Base-by-base conservation (phyloP, 2,329 filamentous ascomycete genomes). In the Aspergillus sp. region DNA sequence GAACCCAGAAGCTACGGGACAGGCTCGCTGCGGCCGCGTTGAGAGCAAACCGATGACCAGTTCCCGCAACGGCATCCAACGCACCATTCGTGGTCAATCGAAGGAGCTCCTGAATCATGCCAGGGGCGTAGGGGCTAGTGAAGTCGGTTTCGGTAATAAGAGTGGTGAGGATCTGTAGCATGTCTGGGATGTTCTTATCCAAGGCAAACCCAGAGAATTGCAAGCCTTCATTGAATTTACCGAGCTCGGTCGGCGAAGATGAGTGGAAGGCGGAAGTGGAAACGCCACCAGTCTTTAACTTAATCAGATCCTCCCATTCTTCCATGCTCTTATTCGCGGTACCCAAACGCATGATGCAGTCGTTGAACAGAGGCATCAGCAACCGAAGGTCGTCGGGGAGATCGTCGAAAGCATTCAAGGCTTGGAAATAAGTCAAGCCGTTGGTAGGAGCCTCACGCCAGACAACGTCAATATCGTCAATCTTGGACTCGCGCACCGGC, bases 391-490 rank as follows among this genome's bases (percentile, higher is more conserved):
- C 90, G 55, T 93, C 86, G 0, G 93, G 90, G 13, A 99, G 76
- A 55, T 88, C 84, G 42, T 89, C 81, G 50, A 97, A 79, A 0
- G 83, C 80, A 67, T 95, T 91, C 69, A 97, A 83, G 3, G 90
- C 91, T 53, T 92, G 87, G 77, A 99, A 96, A 69, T 99, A 99
- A 1, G 93, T 97, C 53, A 99, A 76, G 0, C 94, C 94, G 63
- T 99, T 99, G 0, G 94, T 99, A 2, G 90, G 89, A 7, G 92
- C 90, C 70, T 95, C 90, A 47, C 88, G 86, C 91, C 92, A 96
- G 63, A 96, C 89, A 3, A 94, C 83, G 43, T 87, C 84, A 38
- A 87, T 82, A 35, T 82, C 80, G 40, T 83, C 81, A 9, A 88
- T 69, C 10, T 77, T 75, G 36, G 75, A 78, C 58, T 84, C 76